phyloP scores from a whole-genome alignment of 257 asterid genomes.

The Solanum lycopersicoides region DNA sequence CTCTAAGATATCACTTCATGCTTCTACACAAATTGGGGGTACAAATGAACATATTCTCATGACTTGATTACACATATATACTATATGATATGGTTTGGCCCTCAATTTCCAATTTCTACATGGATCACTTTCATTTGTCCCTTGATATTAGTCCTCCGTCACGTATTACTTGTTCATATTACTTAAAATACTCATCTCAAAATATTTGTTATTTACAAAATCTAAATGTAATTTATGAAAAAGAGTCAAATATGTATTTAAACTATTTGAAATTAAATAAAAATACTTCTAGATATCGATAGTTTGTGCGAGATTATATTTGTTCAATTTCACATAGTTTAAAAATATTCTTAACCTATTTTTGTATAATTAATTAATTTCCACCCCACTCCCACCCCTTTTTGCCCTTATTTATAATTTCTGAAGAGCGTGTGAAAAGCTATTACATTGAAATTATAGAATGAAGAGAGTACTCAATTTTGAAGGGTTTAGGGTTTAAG shows the following conservation, averaged over 20 bases:
- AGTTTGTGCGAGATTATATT: too few species aligned
- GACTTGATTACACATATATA: not conserved
- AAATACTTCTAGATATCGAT: not conserved
- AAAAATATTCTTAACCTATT: not conserved
- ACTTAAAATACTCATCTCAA: too few species aligned
- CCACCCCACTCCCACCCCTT: not conserved
- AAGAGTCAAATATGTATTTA: too few species aligned
- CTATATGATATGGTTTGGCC: not conserved
- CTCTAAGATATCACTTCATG: not conserved
- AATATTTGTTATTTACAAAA: too few species aligned
- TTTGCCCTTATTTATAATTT: too few species aligned
- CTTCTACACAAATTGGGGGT: not conserved
- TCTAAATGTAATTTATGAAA: too few species aligned
- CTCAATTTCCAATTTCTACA: not conserved
- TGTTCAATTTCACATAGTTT: too few species aligned
- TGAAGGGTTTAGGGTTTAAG: not conserved
- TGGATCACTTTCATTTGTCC: not conserved
- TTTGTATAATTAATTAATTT: too few species aligned
- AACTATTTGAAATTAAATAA: not conserved
- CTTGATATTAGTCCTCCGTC: not conserved
- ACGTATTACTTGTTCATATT: not conserved
- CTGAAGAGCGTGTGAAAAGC: too few species aligned
- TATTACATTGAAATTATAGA: too few species aligned
- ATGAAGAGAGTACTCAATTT: not conserved
- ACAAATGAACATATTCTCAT: not conserved